These are phyloP conservation scores for Micractinium sp. DNA, from an alignment of 139 green algal species.

Conservation along the genomic window DNA sequence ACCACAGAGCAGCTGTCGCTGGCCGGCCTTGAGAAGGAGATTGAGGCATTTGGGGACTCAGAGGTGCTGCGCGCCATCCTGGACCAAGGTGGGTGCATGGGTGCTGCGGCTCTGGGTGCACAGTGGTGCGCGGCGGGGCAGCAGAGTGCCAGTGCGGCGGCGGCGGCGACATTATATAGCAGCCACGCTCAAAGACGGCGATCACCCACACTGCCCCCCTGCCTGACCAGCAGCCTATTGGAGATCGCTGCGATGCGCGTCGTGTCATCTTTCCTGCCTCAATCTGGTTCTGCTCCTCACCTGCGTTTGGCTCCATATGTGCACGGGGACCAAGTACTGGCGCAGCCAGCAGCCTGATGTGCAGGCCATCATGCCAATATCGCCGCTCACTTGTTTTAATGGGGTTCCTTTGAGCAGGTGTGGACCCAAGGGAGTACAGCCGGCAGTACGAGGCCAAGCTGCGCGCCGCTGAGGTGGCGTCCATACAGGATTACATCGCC, in stretches of 20 bases:
- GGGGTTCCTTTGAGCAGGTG: constrained; percentile 4
- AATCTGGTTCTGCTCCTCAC: too few relatives aligned
- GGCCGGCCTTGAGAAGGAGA: constrained; percentile 68
- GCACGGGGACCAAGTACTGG: too few relatives aligned
- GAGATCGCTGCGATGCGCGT: not conserved
- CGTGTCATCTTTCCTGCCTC: not conserved
- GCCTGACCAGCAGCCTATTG: not conserved
- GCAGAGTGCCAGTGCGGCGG: not conserved
- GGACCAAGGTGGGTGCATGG: constrained; percentile 53
- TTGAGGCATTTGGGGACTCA: constrained; percentile 80
- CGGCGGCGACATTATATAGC: too few relatives aligned
- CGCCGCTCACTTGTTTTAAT: not conserved
- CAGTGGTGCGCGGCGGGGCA: not conserved
- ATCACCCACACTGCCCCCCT: not conserved
- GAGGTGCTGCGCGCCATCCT: constrained; percentile 86
- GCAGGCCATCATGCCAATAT: too few relatives aligned
- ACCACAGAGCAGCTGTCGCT: constrained; percentile 48
- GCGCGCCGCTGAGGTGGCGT: constrained; percentile 85
- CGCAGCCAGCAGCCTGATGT: too few relatives aligned
- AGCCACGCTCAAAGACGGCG: not conserved
- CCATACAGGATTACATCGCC: constrained; percentile 95
- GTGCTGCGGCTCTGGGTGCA: not conserved
- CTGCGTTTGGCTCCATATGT: too few relatives aligned
- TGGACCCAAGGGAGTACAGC: constrained; percentile 78
- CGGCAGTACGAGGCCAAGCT: constrained; percentile 87